Conservation (phyloP, 495 filamentous ascomycete genomes). For the Podospora pseudocomata region DNA sequence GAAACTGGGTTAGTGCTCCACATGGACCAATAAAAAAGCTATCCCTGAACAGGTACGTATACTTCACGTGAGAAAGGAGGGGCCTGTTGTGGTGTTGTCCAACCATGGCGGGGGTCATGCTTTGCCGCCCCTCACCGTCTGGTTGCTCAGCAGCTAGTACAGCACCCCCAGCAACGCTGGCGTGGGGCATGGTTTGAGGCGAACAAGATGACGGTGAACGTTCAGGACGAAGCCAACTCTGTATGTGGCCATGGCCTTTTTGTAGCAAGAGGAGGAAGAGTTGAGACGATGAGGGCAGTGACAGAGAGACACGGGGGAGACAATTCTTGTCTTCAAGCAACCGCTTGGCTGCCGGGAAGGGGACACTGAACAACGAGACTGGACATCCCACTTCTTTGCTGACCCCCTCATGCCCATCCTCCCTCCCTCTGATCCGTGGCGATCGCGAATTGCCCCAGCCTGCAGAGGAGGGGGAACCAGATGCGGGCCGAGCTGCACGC, state of each 20-base stretch:
- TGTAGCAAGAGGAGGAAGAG: not conserved
- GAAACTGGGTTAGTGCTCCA: conserved; percentile 27
- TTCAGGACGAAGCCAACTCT: not conserved
- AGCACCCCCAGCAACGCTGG: too few relatives aligned
- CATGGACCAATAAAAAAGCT: conserved; percentile 25
- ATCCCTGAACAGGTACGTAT: conserved; percentile 15
- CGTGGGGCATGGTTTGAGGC: not conserved
- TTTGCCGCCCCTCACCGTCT: not conserved
- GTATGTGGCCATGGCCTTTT: not conserved
- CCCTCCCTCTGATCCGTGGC: not conserved
- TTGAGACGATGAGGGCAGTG: not conserved
- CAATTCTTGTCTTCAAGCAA: not conserved
- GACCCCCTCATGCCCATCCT: not conserved
- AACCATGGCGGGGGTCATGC: conserved; percentile 4
- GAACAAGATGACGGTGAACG: not conserved
- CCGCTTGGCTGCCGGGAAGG: not conserved
- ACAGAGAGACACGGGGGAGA: not conserved
- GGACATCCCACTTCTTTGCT: not conserved
- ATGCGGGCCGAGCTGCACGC: conserved; percentile 18
- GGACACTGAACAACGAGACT: not conserved
- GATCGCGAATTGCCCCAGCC: not conserved
- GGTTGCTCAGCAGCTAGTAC: not conserved
- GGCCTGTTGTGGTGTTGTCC: conserved; percentile 3
- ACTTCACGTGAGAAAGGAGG: conserved; percentile 25
- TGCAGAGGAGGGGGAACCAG: conserved; percentile 7